A percentile compares a stretch with the other conserved stretches of the same genome.
These are phyloP conservation scores for Apostasia ramifera DNA, from an alignment of 106 monocot genomes.

Conservation along the genomic window DNA sequence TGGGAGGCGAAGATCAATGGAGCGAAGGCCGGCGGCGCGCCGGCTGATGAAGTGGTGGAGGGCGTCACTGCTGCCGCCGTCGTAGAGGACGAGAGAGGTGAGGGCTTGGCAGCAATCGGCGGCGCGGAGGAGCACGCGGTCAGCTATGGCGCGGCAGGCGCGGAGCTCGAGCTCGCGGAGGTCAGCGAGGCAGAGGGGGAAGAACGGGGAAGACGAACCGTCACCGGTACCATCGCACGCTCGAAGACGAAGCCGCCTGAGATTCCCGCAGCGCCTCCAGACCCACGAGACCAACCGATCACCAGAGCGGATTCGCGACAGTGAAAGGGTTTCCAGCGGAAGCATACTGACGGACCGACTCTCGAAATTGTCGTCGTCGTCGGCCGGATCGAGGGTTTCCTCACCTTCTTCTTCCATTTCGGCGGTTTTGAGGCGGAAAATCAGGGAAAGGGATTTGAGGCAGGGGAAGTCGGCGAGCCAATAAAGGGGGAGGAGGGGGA, in stretches of 20 bases:
- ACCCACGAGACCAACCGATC: conserved; percentile 50
- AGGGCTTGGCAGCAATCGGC: conserved; percentile 53
- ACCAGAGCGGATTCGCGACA: conserved; percentile 35
- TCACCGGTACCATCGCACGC: conserved; percentile 67
- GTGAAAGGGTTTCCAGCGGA: conserved; percentile 42
- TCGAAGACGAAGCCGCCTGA: conserved; percentile 51
- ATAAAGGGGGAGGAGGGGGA: conserved; percentile 30
- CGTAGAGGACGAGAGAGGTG: conserved; percentile 50
- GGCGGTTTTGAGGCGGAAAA: conserved; percentile 11
- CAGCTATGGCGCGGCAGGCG: conserved; percentile 54
- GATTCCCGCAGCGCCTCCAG: conserved; percentile 49
- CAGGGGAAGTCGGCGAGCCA: conserved; percentile 43
- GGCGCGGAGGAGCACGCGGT: conserved; percentile 52
- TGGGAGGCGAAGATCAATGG: conserved; percentile 71
- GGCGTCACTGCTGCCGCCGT: conserved; percentile 66
- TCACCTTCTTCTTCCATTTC: background rate
- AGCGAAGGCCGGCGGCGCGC: conserved; percentile 27
- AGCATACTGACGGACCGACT: background rate
- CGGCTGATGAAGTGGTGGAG: conserved; percentile 46
- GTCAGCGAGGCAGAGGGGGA: conserved; percentile 24
- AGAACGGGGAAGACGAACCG: conserved; percentile 21
- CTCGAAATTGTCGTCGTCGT: background rate
- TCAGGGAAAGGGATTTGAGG: conserved; percentile 38
- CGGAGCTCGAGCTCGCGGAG: conserved; percentile 58
- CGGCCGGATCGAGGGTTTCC: background rate